Percentiles rank a stretch among this genome's conserved stretches.
phyloP scores from a whole-genome alignment of 257 asterid species.

The Solanum habrochaites region DNA sequence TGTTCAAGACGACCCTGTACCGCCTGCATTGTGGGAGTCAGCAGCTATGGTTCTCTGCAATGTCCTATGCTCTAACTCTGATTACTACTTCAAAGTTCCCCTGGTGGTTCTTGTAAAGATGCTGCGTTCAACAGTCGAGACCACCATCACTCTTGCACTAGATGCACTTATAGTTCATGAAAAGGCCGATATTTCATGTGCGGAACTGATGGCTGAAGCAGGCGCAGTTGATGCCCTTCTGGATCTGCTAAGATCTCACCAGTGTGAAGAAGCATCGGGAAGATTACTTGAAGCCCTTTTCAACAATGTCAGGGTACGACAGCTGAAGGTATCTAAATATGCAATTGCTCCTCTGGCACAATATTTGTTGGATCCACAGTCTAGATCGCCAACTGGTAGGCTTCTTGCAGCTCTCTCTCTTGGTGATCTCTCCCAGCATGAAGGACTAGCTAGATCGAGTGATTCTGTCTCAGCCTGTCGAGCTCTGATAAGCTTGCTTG shows the following conservation, averaged over 20 bases:
- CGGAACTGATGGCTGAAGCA: conserved; percentile 64
- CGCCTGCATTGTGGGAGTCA: conserved; percentile 59
- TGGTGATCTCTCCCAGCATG: conserved; percentile 85
- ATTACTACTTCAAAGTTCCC: conserved; percentile 51
- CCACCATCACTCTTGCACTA: conserved; percentile 47
- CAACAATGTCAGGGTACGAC: conserved; percentile 49
- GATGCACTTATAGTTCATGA: conserved; percentile 65
- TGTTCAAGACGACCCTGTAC: conserved; percentile 68
- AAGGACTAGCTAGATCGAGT: conserved; percentile 73
- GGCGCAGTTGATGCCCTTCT: conserved; percentile 77
- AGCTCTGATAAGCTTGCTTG: conserved; percentile 52
- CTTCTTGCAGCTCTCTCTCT: conserved; percentile 82
- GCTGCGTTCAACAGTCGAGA: conserved; percentile 41
- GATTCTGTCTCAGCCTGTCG: conserved; percentile 73
- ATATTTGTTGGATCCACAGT: conserved; percentile 78
- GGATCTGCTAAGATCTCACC: conserved; percentile 76
- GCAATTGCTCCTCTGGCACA: conserved; percentile 88
- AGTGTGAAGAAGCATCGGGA: conserved; percentile 61
- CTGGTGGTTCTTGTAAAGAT: conserved; percentile 63
- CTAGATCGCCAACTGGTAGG: conserved; percentile 52
- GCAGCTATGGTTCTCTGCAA: conserved; percentile 68
- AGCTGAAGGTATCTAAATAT: conserved; percentile 62
- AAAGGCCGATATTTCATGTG: conserved; percentile 47
- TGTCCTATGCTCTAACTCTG: conserved; percentile 40
- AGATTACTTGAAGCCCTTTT: conserved; percentile 66